Evolutionary conservation across 352 stramenopile genomes (phyloP).

Genomic region (Phytophthora fragariae): DNA sequence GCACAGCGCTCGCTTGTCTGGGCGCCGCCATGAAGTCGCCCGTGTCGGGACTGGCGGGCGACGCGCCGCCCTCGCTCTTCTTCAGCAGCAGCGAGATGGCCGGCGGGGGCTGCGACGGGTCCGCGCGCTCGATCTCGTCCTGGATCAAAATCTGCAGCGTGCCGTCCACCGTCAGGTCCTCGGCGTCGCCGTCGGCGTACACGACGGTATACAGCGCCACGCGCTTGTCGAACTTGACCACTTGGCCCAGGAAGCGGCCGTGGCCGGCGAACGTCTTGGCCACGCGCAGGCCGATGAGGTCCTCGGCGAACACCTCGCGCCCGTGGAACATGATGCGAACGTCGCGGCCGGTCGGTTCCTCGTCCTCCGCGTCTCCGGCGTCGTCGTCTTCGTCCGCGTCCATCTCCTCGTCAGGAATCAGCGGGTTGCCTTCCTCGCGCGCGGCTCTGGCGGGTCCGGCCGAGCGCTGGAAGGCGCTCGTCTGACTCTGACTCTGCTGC

Average conservation of each 20-base stretch:
- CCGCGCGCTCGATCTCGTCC: constrained; percentile 83
- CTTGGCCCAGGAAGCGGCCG: constrained; percentile 86
- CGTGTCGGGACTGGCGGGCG: constrained; percentile 33
- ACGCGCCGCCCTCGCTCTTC: constrained; percentile 20
- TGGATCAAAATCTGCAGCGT: constrained; percentile 89
- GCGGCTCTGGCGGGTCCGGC: background rate
- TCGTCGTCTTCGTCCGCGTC: constrained; percentile 27
- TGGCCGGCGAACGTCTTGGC: constrained; percentile 84
- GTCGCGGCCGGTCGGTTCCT: constrained; percentile 37
- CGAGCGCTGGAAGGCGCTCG: background rate
- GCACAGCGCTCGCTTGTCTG: constrained; percentile 4
- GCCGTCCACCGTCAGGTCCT: constrained; percentile 77
- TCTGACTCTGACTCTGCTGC: background rate
- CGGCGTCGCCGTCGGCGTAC: constrained; percentile 84
- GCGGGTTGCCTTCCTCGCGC: constrained; percentile 33
- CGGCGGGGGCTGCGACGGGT: constrained; percentile 57
- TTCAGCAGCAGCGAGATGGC: constrained; percentile 45
- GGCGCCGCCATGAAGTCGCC: constrained; percentile 38
- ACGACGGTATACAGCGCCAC: constrained; percentile 80
- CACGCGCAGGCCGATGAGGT: constrained; percentile 83
- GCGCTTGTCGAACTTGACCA: constrained; percentile 86
- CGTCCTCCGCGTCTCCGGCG: constrained; percentile 28
- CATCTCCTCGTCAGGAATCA: constrained; percentile 34
- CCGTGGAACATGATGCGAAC: constrained; percentile 79
- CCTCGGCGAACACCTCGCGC: constrained; percentile 74